Evolutionary conservation across 176 grass and related monocot species (phyloP), one percentile per base, ranked within the genome.

Genomic region (Rhipidocladum racemiflorum): DNA sequence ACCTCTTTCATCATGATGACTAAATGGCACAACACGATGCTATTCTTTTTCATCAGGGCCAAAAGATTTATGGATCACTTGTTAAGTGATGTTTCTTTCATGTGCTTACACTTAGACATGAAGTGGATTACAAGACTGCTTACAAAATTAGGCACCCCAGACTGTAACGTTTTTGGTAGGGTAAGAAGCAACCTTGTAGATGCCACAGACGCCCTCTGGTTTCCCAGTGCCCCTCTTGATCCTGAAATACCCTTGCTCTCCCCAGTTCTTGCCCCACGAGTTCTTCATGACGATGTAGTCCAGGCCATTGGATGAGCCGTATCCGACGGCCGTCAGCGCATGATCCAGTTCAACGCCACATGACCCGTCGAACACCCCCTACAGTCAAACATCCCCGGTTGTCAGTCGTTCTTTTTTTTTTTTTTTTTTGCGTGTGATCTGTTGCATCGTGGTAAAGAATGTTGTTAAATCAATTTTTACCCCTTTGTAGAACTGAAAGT

Each of bases 231-330:
- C 84, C 87, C 80, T 91, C 78, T 81, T 94, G 78, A 97, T 97
- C 85, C 89, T 91, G 63, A 92, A 56, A 50, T 90, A 97, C 1
- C 94, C 91, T 63, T 86, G 88, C 62, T 94, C 89, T 35, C 94
- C 94, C 94, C n/a, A 94, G 34, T 44, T 82, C 16, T 18, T 65
- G 9, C 91, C 94, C 91, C 94, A 97, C 14, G 91, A 97, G 62
- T 94, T 97, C 89, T 97, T 97, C 79, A 97, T 79, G 35, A 86
- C 49, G 65, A 94, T 84, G 80, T 90, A 97, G 56, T 94, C 80
- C 65, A 82, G 89, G 2, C 82, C 85, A 11, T 86, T 43, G 20
- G 78, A 79, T 9, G 94, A 91, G 68, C 89, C 91, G 71, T 90
- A 97, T 34, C 94, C 94, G 7, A 94, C 79, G 14, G 94, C 94